A percentile compares a stretch with the other conserved stretches of the same genome.
These are phyloP conservation scores for Russula ochroleuca DNA, from an alignment of 768 basidiomycete genomes.

Conservation along the genomic window DNA sequence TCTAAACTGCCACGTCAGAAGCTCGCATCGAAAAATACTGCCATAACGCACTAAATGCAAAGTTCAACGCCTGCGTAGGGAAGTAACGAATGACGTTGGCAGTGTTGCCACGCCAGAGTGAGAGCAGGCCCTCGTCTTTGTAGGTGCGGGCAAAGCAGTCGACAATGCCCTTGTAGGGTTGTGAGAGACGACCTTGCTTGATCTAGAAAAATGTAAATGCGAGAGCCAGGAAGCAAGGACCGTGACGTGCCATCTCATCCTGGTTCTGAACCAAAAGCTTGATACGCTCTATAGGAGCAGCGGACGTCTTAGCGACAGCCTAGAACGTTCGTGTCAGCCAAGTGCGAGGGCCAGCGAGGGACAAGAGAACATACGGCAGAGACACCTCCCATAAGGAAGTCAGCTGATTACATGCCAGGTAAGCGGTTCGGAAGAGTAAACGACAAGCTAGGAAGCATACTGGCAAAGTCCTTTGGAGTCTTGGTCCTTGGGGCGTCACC, in stretches of 20 bases:
- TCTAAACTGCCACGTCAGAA: conserved; percentile 45
- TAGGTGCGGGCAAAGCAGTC: conserved; percentile 94
- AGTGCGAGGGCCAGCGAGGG: not conserved
- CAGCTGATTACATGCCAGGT: conserved; percentile 49
- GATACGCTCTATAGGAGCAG: conserved; percentile 99
- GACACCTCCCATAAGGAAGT: conserved; percentile 97
- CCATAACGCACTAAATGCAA: conserved; percentile 87
- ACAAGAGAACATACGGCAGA: conserved; percentile 60
- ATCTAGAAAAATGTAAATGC: conserved; percentile 49
- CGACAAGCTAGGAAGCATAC: conserved; percentile 42
- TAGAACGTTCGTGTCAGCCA: conserved; percentile 34
- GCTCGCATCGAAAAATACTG: not conserved
- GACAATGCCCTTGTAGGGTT: conserved; percentile 92
- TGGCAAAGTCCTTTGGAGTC: conserved; percentile 85
- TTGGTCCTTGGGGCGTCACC: conserved; percentile 81
- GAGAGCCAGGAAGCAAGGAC: not conserved
- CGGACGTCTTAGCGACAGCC: conserved; percentile 98
- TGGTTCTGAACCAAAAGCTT: conserved; percentile 98
- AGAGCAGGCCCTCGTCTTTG: conserved; percentile 89
- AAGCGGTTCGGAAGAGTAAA: conserved; percentile 30
- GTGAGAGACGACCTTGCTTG: conserved; percentile 96
- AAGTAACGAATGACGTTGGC: conserved; percentile 99
- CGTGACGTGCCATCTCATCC: conserved; percentile 91
- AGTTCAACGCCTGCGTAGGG: conserved; percentile 99
- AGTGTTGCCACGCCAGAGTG: conserved; percentile 99